phyloP scores from a whole-genome alignment of 2,329 filamentous ascomycete genomes.

The Alternaria gansuensis region DNA sequence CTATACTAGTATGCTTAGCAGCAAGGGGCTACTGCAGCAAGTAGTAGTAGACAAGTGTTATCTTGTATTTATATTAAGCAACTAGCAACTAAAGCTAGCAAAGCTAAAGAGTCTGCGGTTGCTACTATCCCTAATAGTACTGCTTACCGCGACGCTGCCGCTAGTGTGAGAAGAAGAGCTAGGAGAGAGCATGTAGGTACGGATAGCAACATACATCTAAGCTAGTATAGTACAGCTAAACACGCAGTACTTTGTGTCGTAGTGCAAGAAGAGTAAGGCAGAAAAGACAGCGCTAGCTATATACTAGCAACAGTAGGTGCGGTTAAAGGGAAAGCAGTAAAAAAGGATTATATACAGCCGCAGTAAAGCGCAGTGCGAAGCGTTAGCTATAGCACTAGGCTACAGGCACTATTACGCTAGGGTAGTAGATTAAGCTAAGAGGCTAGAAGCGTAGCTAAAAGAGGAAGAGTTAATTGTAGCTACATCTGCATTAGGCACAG shows the following conservation, averaged over 20 bases:
- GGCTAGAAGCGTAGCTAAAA: constrained; percentile 20
- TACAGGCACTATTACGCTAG: constrained; percentile 26
- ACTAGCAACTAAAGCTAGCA: constrained; percentile 27
- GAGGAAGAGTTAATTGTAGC: constrained; percentile 28
- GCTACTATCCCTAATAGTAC: constrained; percentile 20
- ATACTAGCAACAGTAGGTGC: neutral
- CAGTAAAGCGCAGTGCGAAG: constrained; percentile 22
- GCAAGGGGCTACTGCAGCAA: constrained; percentile 24
- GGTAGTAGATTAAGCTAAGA: constrained; percentile 13
- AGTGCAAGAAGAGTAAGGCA: constrained; percentile 5
- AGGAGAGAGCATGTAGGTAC: constrained; percentile 20
- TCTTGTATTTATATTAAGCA: constrained; percentile 24
- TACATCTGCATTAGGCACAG: constrained; percentile 27
- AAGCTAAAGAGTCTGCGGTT: constrained; percentile 21
- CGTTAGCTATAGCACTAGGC: constrained; percentile 15
- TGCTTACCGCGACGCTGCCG: constrained; percentile 26
- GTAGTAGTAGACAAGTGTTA: constrained; percentile 32
- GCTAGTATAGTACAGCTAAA: constrained; percentile 20
- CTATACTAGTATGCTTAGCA: constrained; percentile 11
- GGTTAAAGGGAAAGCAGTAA: constrained; percentile 11
- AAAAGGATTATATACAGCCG: constrained; percentile 30
- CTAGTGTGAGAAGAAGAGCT: constrained; percentile 20
- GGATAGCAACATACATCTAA: constrained; percentile 21
- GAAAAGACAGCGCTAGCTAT: constrained; percentile 14
- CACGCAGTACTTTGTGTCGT: constrained; percentile 23